Conservation (phyloP, 164 flowering plant genomes). For the Vitis cinerea region DNA sequence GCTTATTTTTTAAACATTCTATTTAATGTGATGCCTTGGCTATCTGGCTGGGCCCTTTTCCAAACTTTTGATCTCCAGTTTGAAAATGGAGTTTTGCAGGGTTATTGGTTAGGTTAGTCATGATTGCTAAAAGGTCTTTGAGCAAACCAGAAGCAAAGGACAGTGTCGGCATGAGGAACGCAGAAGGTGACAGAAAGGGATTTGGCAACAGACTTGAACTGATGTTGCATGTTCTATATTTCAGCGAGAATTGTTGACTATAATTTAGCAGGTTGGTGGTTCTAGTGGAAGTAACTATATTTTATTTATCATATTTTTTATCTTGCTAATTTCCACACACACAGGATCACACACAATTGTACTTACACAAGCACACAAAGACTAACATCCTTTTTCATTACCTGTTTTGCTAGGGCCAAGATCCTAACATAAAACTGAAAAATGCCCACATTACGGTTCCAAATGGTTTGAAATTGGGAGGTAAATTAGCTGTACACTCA, state of each 20-base stretch:
- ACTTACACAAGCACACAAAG: no score
- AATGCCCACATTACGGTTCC: no score
- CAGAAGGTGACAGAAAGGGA: conserved; percentile 27
- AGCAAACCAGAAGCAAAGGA: conserved; percentile 28
- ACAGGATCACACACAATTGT: no score
- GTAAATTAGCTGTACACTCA: no score
- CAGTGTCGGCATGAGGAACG: conserved; percentile 24
- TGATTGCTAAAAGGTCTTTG: conserved; percentile 27
- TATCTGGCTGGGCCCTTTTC: conserved; percentile 17
- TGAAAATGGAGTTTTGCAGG: conserved; percentile 18
- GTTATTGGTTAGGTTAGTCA: conserved; percentile 19
- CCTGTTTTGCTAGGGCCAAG: no score
- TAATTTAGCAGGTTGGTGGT: conserved; percentile 18
- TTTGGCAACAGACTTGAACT: conserved; percentile 24
- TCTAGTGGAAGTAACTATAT: background rate
- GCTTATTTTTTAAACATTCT: conserved; percentile 31
- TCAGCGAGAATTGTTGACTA: conserved; percentile 14
- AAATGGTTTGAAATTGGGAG: no score
- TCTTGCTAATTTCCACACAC: background rate
- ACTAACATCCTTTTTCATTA: no score
- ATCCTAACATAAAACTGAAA: no score
- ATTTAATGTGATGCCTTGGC: conserved; percentile 10
- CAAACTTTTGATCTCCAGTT: conserved; percentile 25
- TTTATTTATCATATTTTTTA: background rate
- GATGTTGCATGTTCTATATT: conserved; percentile 16